Conservation (phyloP, 2,329 filamentous ascomycete genomes). For the Teratosphaeria gauchensis region DNA sequence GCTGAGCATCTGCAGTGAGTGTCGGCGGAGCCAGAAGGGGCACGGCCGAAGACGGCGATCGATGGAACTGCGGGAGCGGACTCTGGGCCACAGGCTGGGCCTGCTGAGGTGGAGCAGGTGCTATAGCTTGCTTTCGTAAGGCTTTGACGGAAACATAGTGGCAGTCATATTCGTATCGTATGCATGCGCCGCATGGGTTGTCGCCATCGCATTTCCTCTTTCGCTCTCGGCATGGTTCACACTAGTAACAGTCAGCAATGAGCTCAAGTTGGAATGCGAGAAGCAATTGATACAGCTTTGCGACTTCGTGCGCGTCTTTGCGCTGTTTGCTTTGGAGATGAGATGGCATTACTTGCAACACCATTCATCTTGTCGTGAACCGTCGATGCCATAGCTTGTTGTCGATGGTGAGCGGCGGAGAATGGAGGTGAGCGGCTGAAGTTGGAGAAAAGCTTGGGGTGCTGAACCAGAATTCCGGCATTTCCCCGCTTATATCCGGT, state of each 20-base stretch:
- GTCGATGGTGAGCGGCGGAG: neutral
- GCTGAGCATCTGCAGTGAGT: conserved; percentile 4
- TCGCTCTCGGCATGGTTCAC: conserved; percentile 40
- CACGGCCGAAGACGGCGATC: conserved; percentile 1
- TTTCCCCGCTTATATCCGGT: neutral
- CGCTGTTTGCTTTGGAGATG: neutral
- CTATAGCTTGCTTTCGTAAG: conserved; percentile 14
- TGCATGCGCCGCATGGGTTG: conserved; percentile 41
- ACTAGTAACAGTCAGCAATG: neutral
- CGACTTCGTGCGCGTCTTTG: neutral
- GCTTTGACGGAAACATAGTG: conserved; percentile 26
- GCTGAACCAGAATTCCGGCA: neutral
- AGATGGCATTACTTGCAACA: neutral
- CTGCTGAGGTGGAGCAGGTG: conserved; percentile 8
- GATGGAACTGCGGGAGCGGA: conserved; percentile 1
- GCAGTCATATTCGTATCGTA: conserved; percentile 43
- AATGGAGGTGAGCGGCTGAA: neutral
- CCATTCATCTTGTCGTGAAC: neutral
- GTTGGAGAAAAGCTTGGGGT: neutral
- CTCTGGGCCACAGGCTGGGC: conserved; percentile 14
- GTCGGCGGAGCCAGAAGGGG: conserved; percentile 1
- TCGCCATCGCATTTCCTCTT: conserved; percentile 46
- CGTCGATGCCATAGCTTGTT: neutral
- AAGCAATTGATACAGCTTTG: neutral
- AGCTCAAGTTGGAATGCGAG: neutral